Base-by-base conservation (phyloP, 2,329 filamentous ascomycete genomes). In the Alternaria viburni region DNA sequence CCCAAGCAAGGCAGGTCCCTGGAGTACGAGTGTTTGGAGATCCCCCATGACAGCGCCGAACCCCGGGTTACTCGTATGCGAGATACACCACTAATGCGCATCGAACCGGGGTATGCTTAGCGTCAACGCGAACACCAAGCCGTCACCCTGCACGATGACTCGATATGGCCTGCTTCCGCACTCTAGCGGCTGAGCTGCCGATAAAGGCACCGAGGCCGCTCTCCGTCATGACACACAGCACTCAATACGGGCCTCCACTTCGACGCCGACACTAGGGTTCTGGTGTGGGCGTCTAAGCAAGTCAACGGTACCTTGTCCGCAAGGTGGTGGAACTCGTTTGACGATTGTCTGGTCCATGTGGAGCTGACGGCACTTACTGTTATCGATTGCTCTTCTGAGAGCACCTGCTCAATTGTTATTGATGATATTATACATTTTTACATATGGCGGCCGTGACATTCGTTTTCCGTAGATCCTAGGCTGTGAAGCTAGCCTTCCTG, bases 351-450 rank as follows among this genome's bases (percentile, higher is more conserved):
- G 49, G 36, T 23, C 45, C 41, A 9, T 60, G 49, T 50, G 50
- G 50, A 59, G 44, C 44, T 49, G 54, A 15, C 54, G 23, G 32
- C 47, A 54, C 46, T 41, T 46, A 28, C 56, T 32, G 41, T 17
- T 51, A 45, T 25, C 60, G 28, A 17, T 32, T 57, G n/a, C 21
- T 32, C 52, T 44, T 17, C 15, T 19, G 21, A 58, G 46, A 50
- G 55, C 54, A 50, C 45, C 58, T 50, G 57, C 28, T 59, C 43
- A 52, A 52, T 56, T 67, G 44, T 59, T 60, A 51, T 57, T 23
- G 43, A 61, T 51, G 47, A 54, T 69, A 68, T 68, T 65, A 62
- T 72, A 72, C 69, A 72, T 62, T 59, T 67, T 58, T 59, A 57
- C 57, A 66, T 54, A 57, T 66, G 55, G 54, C 23, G 64, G 62